Conservation (phyloP, 192 early-diverging fungal species). For the Coemansia sp. region DNA sequence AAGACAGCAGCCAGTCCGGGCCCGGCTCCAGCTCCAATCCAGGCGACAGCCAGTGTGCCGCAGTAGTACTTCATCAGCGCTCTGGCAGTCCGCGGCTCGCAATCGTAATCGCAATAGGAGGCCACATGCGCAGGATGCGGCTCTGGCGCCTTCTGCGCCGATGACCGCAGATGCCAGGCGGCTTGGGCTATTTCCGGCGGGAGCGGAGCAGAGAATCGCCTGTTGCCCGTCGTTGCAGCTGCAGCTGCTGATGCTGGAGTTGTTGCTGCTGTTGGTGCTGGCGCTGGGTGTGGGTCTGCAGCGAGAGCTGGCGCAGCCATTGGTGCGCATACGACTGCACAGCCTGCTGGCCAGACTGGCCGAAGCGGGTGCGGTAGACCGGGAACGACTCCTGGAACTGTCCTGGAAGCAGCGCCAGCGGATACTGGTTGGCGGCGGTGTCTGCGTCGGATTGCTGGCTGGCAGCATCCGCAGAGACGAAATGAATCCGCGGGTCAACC, state of each 20-base stretch:
- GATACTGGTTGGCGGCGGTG: conserved; percentile 20
- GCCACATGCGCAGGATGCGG: background rate
- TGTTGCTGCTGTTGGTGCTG: conserved; percentile 15
- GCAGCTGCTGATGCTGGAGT: too few relatives aligned
- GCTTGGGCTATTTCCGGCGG: background rate
- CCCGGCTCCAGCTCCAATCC: background rate
- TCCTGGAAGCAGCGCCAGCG: conserved; percentile 48
- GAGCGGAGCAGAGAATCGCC: background rate
- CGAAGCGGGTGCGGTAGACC: conserved; percentile 39
- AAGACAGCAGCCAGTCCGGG: background rate
- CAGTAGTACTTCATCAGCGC: background rate
- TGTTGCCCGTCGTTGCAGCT: background rate
- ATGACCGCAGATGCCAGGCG: background rate
- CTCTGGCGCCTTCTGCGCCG: background rate
- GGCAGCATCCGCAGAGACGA: background rate
- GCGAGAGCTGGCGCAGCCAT: conserved; percentile 32
- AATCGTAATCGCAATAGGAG: background rate
- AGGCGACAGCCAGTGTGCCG: background rate
- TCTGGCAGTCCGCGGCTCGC: background rate
- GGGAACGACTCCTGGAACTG: conserved; percentile 50
- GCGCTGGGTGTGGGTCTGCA: conserved; percentile 15
- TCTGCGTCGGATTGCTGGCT: conserved; percentile 2
- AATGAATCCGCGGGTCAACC: conserved; percentile 26
- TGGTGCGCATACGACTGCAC: conserved; percentile 33
- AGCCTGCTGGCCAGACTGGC: conserved; percentile 33